Evolutionary conservation across 2,329 filamentous ascomycete species (phyloP).

Genomic region (Sclerotinia glacialis): DNA sequence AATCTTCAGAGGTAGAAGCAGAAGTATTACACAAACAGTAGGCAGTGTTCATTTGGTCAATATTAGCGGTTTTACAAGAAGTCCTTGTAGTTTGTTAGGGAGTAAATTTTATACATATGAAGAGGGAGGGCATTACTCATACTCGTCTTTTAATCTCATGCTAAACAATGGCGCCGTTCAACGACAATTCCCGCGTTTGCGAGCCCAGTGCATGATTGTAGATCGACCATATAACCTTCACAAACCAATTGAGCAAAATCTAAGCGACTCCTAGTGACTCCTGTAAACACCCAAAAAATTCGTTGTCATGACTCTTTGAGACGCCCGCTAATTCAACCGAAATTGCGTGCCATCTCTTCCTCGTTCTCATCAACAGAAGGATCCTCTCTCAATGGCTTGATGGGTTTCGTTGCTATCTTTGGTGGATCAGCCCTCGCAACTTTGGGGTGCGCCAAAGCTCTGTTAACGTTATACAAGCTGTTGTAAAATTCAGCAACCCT

Average conservation of each 20-base stretch:
- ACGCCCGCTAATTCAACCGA: not conserved
- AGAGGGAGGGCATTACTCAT: conserved; percentile 9
- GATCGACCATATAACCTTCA: conserved; percentile 6
- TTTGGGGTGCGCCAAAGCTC: conserved; percentile 41
- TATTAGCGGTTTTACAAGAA: conserved; percentile 2
- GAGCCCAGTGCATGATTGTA: not conserved
- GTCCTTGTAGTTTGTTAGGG: not conserved
- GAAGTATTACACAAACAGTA: not conserved
- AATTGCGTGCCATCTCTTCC: not conserved
- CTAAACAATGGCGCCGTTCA: not conserved
- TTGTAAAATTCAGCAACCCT: conserved; percentile 83
- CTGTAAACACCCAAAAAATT: not conserved
- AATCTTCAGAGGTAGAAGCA: not conserved
- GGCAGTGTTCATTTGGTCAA: not conserved
- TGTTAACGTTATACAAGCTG: conserved; percentile 72
- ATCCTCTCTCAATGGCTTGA: not conserved
- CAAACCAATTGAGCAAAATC: conserved; percentile 8
- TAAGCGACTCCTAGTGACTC: conserved; percentile 6
- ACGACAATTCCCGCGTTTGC: not conserved
- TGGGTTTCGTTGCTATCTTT: conserved; percentile 10
- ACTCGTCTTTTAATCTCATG: conserved; percentile 4
- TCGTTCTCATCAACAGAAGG: conserved; percentile 3
- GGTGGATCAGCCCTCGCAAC: conserved; percentile 28
- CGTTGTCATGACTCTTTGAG: not conserved
- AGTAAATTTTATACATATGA: conserved; percentile 12